These are phyloP conservation scores for Leccinum subgranulosum DNA, from an alignment of 768 basidiomycete genomes.

Conservation along the genomic window DNA sequence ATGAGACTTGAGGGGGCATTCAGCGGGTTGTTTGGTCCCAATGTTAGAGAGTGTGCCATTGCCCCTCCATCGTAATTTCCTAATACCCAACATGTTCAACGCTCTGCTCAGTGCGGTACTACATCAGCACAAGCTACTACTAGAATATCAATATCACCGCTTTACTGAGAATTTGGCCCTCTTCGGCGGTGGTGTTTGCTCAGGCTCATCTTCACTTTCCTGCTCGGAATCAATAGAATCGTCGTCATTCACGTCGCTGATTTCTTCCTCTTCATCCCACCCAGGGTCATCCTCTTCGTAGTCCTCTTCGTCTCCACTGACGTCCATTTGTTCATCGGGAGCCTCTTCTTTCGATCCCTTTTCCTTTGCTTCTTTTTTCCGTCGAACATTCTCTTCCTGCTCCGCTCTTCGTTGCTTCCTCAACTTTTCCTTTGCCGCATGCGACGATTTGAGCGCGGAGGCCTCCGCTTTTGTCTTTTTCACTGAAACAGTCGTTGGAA, in stretches of 20 bases:
- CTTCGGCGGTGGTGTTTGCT: conserved; percentile 49
- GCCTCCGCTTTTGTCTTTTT: conserved; percentile 84
- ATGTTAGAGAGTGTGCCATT: conserved; percentile 17
- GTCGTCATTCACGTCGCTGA: conserved; percentile 51
- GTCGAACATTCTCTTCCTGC: conserved; percentile 86
- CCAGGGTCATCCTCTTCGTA: conserved; percentile 35
- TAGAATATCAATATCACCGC: conserved; percentile 33
- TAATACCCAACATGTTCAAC: conserved; percentile 7
- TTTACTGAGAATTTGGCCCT: conserved; percentile 51
- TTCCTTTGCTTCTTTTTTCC: conserved; percentile 59
- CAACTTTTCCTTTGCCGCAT: conserved; percentile 73
- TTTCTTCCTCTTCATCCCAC: conserved; percentile 64
- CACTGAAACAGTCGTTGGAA: conserved; percentile 46
- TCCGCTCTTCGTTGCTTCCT: conserved; percentile 79
- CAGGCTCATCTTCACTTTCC: conserved; percentile 47
- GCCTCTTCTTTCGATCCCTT: conserved; percentile 30
- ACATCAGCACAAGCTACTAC: neutral
- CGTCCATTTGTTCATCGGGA: conserved; percentile 40
- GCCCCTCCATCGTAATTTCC: conserved; percentile 13
- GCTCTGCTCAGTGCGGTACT: conserved; percentile 1
- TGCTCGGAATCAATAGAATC: conserved; percentile 42
- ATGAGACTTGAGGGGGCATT: conserved; percentile 71
- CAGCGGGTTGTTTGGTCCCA: conserved; percentile 32
- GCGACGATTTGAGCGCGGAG: conserved; percentile 62
- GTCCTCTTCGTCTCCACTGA: conserved; percentile 40